A percentile compares a stretch with the other conserved stretches of the same genome.
Conservation (phyloP, 2,329 filamentous ascomycete species). For the Penicillium sp. region DNA sequence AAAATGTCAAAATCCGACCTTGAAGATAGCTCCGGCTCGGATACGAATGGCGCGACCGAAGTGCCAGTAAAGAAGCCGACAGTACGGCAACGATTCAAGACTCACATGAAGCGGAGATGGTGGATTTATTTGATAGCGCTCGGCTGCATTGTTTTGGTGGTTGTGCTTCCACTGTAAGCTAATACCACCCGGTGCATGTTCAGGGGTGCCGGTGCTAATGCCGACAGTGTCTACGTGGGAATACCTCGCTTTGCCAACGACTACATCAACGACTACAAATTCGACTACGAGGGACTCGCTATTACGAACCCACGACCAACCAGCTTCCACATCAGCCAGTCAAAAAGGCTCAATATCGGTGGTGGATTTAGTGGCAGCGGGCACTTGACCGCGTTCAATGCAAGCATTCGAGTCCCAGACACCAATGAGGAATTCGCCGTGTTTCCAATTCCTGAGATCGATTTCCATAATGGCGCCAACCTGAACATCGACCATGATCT, state of each 20-base stretch:
- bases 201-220: neutral
- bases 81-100: slow-evolving; percentile 27
- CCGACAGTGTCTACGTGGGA: slow-evolving; percentile 29
- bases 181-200: neutral
- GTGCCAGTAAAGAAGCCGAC: slow-evolving; percentile 18
- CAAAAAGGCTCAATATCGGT: slow-evolving; percentile 21
- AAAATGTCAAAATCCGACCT: slow-evolving; percentile 27
- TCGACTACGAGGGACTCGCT: slow-evolving; percentile 25
- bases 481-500: slow-evolving; percentile 32
- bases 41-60: slow-evolving; percentile 3
- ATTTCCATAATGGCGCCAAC: slow-evolving; percentile 20
- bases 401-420: slow-evolving; percentile 20
- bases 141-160: slow-evolving; percentile 25
- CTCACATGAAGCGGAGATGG: slow-evolving; percentile 34
- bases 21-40: slow-evolving; percentile 22
- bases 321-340: slow-evolving; percentile 30
- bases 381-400: slow-evolving; percentile 29
- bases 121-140: slow-evolving; percentile 31
- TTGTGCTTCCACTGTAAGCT: slow-evolving; percentile 30
- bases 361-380: slow-evolving; percentile 30
- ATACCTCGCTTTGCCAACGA: slow-evolving; percentile 30
- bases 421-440: slow-evolving; percentile 24
- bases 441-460: slow-evolving; percentile 25
- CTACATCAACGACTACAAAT: slow-evolving; percentile 32
- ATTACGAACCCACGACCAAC: slow-evolving; percentile 32